Percentiles rank a stretch among this genome's conserved stretches.
Conservation (phyloP, 73 alveolate genomes). For the Paraurostyla sp. region DNA sequence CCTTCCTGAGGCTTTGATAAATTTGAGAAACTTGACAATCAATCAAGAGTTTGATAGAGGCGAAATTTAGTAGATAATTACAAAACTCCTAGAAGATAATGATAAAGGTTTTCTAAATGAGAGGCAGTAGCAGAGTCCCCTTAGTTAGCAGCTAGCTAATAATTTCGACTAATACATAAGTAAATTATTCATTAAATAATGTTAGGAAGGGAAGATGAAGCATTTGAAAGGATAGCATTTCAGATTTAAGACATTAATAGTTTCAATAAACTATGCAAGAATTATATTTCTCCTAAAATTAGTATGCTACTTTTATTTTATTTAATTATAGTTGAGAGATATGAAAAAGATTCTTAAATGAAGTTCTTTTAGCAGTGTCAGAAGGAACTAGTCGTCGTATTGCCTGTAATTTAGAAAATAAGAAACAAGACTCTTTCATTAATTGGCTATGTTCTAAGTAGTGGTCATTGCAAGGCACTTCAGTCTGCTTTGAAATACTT, state of each 20-base stretch:
- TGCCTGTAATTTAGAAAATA: constrained; percentile 40
- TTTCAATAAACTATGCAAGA: constrained; percentile 29
- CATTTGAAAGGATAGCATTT: constrained; percentile 9
- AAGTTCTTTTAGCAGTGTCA: constrained; percentile 16
- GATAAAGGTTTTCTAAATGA: neutral
- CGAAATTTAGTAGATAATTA: too few species aligned
- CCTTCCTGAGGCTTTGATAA: neutral
- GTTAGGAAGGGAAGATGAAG: neutral
- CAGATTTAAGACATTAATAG: neutral
- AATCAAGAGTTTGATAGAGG: neutral
- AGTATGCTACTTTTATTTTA: neutral
- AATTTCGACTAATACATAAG: constrained; percentile 26
- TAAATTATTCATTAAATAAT: neutral
- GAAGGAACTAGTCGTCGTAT: constrained; percentile 26
- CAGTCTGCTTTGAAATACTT: neutral
- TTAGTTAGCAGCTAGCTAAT: too few species aligned
- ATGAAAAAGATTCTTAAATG: neutral
- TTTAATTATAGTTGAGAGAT: neutral
- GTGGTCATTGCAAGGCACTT: constrained; percentile 47
- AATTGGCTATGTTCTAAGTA: constrained; percentile 3
- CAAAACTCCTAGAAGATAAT: neutral
- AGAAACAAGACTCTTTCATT: neutral
- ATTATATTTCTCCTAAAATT: constrained; percentile 8
- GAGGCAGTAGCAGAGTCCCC: neutral
- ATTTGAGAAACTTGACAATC: neutral